Conservation (phyloP, 306 rosid genomes). For the Prunus kanzakura region DNA sequence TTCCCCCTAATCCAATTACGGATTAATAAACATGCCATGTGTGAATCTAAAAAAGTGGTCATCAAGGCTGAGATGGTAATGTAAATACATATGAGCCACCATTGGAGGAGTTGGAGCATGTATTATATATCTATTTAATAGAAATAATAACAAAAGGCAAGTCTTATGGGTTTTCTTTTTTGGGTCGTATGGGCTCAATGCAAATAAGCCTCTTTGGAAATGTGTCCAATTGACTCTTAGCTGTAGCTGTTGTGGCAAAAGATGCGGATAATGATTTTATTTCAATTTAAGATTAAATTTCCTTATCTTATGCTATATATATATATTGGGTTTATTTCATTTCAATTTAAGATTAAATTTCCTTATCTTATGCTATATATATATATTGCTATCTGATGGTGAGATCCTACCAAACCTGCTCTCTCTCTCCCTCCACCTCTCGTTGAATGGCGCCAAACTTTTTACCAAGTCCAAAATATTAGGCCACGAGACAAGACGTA, state of each 20-base stretch:
- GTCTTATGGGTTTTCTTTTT: neutral
- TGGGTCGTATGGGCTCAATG: no score
- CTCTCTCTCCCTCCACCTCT: neutral
- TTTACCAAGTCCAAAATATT: neutral
- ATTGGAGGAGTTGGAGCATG: neutral
- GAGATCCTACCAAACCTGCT: neutral
- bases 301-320: neutral
- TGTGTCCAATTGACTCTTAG: neutral
- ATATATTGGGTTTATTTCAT: no score
- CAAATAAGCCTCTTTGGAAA: neutral
- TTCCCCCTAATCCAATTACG: no score
- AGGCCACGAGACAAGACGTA: neutral
- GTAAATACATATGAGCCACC: neutral
- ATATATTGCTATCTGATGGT: neutral
- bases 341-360: neutral
- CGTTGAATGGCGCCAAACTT: neutral
- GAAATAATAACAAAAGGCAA: neutral
- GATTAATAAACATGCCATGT: no score
- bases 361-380: neutral
- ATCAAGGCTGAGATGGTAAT: neutral
- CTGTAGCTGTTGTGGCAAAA: conserved; percentile 13
- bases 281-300: neutral
- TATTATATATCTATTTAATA: neutral
- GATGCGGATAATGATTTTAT: conserved; percentile 5
- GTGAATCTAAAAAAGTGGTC: neutral